Percentiles rank a stretch among this genome's conserved stretches.
phyloP scores from a whole-genome alignment of 1,284 basidiomycete genomes.

The Sphagnurus paluster region DNA sequence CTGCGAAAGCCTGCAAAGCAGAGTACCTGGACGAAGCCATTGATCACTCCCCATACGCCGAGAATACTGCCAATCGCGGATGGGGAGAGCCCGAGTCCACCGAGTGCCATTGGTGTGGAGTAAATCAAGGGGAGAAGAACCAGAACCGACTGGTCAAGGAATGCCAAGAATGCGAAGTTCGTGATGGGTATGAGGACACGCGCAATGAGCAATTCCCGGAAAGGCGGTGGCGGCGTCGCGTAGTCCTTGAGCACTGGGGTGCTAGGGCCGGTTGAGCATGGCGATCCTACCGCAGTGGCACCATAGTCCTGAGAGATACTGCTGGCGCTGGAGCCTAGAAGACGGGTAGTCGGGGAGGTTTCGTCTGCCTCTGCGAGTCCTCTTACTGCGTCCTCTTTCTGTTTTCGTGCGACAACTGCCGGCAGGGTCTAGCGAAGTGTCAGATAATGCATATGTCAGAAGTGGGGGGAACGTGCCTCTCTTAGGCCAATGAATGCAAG shows the following conservation, averaged over 20 bases:
- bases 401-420: conserved; percentile 2
- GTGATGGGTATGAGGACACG: conserved; percentile 35
- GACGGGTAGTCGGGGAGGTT: conserved; percentile 3
- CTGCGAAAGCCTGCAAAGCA: conserved; percentile 27
- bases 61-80: conserved; percentile 35
- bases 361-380: neutral
- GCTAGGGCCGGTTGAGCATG: conserved; percentile 1
- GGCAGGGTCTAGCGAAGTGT: conserved; percentile 10
- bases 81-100: conserved; percentile 38
- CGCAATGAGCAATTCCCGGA: conserved; percentile 33
- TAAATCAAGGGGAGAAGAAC: conserved; percentile 41
- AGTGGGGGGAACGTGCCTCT: conserved; percentile 28
- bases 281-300: neutral
- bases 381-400: neutral
- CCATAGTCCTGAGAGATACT: conserved; percentile 6
- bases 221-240: conserved; percentile 23
- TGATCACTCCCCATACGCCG: conserved; percentile 32
- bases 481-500: conserved; percentile 29
- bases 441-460: neutral
- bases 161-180: conserved; percentile 38
- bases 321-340: neutral
- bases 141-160: conserved; percentile 35
- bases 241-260: conserved; percentile 16
- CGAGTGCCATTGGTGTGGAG: conserved; percentile 33
- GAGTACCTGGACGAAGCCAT: conserved; percentile 31